A percentile compares a stretch with the other conserved stretches of the same genome.
phyloP scores from a whole-genome alignment of 768 basidiomycete species.

The Tubosaeta sp. region DNA sequence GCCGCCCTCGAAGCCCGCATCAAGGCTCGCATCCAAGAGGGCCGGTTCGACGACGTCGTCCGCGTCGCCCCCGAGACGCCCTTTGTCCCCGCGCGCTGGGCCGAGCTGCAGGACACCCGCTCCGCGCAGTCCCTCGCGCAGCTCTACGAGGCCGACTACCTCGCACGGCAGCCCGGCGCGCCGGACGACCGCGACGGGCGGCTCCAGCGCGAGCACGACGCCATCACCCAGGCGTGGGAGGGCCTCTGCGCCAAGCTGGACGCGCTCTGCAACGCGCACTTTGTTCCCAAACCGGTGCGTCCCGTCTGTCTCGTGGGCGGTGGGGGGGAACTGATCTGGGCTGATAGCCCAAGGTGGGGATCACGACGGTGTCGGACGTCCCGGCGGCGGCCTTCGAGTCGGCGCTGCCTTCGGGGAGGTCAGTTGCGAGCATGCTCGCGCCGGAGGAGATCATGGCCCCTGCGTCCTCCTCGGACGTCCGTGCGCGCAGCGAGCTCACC shows the following conservation, averaged over 20 bases:
- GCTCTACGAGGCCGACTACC: constrained; percentile 93
- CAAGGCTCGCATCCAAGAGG: constrained; percentile 81
- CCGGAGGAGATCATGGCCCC: constrained; percentile 88
- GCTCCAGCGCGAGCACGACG: constrained; percentile 82
- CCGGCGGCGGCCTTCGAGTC: constrained; percentile 84
- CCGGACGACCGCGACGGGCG: constrained; percentile 84
- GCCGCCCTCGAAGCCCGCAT: constrained; percentile 83
- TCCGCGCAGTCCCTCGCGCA: constrained; percentile 88
- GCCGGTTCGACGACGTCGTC: constrained; percentile 87
- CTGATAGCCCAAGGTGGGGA: constrained; percentile 78
- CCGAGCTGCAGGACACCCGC: constrained; percentile 87
- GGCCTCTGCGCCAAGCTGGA: constrained; percentile 84
- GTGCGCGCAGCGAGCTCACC: constrained; percentile 75
- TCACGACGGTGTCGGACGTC: constrained; percentile 78
- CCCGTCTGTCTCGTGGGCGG: not conserved
- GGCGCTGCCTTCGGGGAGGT: constrained; percentile 79
- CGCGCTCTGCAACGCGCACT: constrained; percentile 92
- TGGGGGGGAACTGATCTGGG: not conserved
- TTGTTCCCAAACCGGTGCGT: constrained; percentile 87
- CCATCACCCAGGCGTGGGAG: constrained; percentile 81
- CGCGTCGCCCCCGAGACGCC: constrained; percentile 64
- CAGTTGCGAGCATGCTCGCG: constrained; percentile 76
- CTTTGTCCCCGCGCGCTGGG: constrained; percentile 73
- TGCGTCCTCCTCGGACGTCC: constrained; percentile 42
- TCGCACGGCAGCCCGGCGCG: constrained; percentile 54